Conservation (phyloP, 2,329 filamentous ascomycete species). For the Thielaviopsis punctulata region DNA sequence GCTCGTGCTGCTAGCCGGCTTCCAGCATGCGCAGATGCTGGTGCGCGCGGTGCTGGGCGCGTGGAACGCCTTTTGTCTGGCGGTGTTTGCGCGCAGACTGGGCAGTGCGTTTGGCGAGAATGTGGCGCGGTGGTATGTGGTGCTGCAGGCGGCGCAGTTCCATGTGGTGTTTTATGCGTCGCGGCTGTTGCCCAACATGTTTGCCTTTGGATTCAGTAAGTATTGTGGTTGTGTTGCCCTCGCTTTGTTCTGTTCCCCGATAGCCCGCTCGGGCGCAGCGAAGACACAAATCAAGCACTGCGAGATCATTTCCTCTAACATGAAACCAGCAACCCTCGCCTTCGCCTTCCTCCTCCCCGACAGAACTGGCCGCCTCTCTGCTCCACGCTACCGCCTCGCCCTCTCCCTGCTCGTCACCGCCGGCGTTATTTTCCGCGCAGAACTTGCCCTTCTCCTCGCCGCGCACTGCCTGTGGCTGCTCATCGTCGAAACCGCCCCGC, state of each 20-base stretch:
- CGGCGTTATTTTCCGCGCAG: conserved; percentile 74
- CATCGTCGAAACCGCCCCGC: conserved; percentile 31
- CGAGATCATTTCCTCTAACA: not conserved
- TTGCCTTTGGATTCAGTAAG: conserved; percentile 74
- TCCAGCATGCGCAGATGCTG: conserved; percentile 38
- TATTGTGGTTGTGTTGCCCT: conserved; percentile 13
- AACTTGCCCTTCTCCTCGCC: conserved; percentile 65
- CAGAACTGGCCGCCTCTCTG: conserved; percentile 15
- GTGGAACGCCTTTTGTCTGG: conserved; percentile 52
- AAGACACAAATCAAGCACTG: too few relatives aligned
- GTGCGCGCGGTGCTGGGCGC: conserved; percentile 64
- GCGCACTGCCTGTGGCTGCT: conserved; percentile 51
- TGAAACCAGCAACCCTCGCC: conserved; percentile 44
- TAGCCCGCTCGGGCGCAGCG: too few relatives aligned
- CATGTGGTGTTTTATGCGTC: conserved; percentile 88
- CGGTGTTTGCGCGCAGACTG: conserved; percentile 47
- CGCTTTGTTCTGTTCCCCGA: not conserved
- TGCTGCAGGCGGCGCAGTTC: conserved; percentile 72
- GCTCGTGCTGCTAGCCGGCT: conserved; percentile 41
- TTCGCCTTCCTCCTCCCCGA: conserved; percentile 29
- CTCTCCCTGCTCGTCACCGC: conserved; percentile 64
- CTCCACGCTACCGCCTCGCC: conserved; percentile 40
- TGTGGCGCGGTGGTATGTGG: conserved; percentile 60
- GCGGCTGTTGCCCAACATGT: conserved; percentile 87
- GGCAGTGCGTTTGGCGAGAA: conserved; percentile 48